Evolutionary conservation across 1,139 yeast genomes (phyloP), one percentile per base, ranked within the genome.

Genomic region (Zygoascus meyerae): DNA sequence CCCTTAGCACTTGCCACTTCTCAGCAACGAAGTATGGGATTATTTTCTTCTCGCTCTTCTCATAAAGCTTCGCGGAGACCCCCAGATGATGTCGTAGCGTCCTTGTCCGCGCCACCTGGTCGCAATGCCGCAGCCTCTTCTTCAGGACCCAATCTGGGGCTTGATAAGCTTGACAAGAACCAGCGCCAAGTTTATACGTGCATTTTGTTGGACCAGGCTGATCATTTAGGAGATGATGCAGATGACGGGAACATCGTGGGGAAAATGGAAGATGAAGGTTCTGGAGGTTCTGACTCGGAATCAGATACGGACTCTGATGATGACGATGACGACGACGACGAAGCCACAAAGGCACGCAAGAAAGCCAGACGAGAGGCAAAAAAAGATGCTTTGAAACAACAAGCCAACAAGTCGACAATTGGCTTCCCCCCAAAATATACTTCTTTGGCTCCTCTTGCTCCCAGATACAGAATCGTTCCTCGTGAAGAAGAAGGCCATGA

Each of bases 401-500:
- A 10, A 5, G 36, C 31, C 12, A 21, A 15, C 17, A 21, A 21
- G 7, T 21, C 26, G 6, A 17, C 10, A 7, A 15, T 30, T 9
- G 39, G 45, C 6, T 26, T 35, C 8, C 64, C 64, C 16, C 63
- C 64, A 14, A 54, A 55, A 29, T 60, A 60, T 46, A 49, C 55
- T 32, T 34, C 47, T 28, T 50, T 56, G 34, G 64, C 62, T 9
- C 64, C 64, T 14, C 30, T 57, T 17, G 49, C 52, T 3, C 62
- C 63, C 8, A 48, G 60, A 36, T 57, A 47, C 49, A 57, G 63
- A 21, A 57, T 59, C 21, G 47, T 45, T 38, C 63, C 67, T n/a
- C 62, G 66, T n/a, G 63, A 56, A 26, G 66, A 62, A 45, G 65
- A 61, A 39, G 67, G 65, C 31, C 38, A 45, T 18, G 70, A 67